These are phyloP conservation scores for Sedum album DNA, from an alignment of 164 flowering plant genomes.

Conservation along the genomic window DNA sequence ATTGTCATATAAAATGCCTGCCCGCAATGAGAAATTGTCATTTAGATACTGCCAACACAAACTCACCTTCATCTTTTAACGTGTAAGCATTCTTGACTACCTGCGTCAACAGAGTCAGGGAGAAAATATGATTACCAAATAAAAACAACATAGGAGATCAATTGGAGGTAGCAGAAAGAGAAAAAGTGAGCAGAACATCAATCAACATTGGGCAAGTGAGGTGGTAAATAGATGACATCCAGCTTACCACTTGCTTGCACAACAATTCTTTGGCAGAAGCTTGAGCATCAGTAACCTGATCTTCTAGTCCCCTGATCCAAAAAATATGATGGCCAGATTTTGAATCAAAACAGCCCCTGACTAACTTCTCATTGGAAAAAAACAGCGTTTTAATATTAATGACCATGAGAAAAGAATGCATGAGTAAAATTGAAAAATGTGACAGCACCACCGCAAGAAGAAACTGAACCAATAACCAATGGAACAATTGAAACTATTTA, in stretches of 20 bases:
- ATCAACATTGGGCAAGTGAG: constrained; percentile 6
- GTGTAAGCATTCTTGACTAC: constrained; percentile 25
- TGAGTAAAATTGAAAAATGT: neutral
- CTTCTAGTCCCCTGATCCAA: neutral
- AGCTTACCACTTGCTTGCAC: neutral
- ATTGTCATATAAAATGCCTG: no score
- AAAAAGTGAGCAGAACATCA: neutral
- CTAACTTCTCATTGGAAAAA: neutral
- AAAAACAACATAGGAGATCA: neutral
- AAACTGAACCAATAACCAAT: neutral
- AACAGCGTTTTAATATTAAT: neutral
- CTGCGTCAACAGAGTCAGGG: constrained; percentile 21
- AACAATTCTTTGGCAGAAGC: neutral
- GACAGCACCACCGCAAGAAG: neutral
- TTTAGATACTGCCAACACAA: neutral
- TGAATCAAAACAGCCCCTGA: neutral
- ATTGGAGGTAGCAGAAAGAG: neutral
- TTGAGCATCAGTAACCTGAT: neutral
- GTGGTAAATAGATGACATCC: neutral
- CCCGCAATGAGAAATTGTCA: neutral
- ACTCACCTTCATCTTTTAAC: constrained; percentile 46
- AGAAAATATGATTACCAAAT: neutral
- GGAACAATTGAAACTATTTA: neutral
- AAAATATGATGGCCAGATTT: neutral
- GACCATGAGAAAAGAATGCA: neutral